Evolutionary conservation across 2,329 filamentous ascomycete species (phyloP).

Genomic region (Neonectria hederae): DNA sequence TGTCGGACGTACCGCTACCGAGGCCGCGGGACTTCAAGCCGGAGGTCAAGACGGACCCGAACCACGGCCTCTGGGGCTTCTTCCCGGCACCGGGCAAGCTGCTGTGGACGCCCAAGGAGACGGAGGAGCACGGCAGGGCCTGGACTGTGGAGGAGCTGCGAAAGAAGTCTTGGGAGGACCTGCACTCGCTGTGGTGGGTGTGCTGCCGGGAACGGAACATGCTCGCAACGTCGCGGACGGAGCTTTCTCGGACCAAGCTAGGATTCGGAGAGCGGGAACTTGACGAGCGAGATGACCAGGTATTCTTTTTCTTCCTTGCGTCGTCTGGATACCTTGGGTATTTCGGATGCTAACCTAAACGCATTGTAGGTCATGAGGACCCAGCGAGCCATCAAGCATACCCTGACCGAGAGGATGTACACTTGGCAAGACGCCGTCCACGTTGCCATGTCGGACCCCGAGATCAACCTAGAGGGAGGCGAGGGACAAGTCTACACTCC

Average conservation of each 20-base stretch:
- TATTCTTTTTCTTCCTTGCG: conserved; percentile 55
- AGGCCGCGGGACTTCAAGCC: conserved; percentile 71
- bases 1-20: conserved; percentile 77
- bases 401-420: conserved; percentile 88
- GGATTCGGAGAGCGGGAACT: conserved; percentile 79
- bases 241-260: conserved; percentile 73
- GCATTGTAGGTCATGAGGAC: conserved; percentile 74
- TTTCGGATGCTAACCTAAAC: conserved; percentile 22
- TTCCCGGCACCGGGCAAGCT: conserved; percentile 77
- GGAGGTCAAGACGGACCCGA: conserved; percentile 67
- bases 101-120: conserved; percentile 77
- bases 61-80: conserved; percentile 94
- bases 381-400: conserved; percentile 83
- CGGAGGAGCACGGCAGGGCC: conserved; percentile 76
- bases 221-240: conserved; percentile 78
- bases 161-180: conserved; percentile 90
- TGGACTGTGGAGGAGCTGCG: conserved; percentile 90
- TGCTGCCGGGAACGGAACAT: conserved; percentile 92
- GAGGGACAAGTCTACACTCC: conserved; percentile 62
- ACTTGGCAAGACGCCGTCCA: conserved; percentile 81
- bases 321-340: fast-evolving
- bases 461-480: conserved; percentile 67
- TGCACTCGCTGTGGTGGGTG: conserved; percentile 94
- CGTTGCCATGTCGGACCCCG: conserved; percentile 72
- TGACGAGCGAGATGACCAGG: conserved; percentile 69